Evolutionary conservation across 176 grass and related monocot genomes (phyloP).

Genomic region (Themeda triandra): DNA sequence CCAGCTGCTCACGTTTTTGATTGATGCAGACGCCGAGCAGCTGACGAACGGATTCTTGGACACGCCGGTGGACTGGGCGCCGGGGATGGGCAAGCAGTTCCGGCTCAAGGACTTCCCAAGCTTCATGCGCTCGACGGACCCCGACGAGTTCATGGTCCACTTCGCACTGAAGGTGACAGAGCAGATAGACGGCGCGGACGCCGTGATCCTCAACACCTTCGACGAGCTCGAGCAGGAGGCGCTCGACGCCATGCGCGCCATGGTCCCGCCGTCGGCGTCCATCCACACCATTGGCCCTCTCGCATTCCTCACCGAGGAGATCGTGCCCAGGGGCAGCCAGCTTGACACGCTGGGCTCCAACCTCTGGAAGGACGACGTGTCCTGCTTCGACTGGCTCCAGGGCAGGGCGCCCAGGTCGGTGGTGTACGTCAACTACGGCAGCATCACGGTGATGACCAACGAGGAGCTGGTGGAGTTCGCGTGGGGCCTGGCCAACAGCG

Average conservation of each 20-base stretch:
- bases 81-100: constrained; percentile 22
- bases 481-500: constrained; percentile 48
- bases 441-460: constrained; percentile 38
- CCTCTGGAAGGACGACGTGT: background rate
- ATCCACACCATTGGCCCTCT: too few species aligned
- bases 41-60: constrained; percentile 35
- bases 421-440: constrained; percentile 56
- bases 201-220: constrained; percentile 44
- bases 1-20: background rate
- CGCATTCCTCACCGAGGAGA: too few species aligned
- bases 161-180: constrained; percentile 12
- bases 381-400: constrained; percentile 36
- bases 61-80: constrained; percentile 7
- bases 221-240: constrained; percentile 35
- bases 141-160: background rate
- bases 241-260: constrained; percentile 30
- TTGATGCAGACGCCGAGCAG: constrained; percentile 28
- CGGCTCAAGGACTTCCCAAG: constrained; percentile 23
- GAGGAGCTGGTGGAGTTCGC: constrained; percentile 49
- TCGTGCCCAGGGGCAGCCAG: too few species aligned
- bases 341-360: too few species aligned
- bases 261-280: background rate
- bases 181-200: background rate
- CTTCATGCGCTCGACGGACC: constrained; percentile 37
- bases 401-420: constrained; percentile 3